Conservation (phyloP, 306 rosid genomes). For the Cucurbita moschata region DNA sequence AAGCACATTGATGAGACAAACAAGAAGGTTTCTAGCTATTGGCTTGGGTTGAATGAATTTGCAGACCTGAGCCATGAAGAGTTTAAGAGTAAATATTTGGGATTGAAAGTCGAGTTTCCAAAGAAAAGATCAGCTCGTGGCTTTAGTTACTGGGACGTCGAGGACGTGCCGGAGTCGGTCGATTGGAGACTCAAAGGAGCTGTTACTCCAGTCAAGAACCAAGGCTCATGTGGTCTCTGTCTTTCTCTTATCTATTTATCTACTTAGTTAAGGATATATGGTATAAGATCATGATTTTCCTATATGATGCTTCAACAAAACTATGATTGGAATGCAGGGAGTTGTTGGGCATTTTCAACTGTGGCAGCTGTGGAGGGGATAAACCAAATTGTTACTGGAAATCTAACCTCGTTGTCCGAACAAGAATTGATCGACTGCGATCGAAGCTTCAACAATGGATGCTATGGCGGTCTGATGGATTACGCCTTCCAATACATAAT, state of each 20-base stretch:
- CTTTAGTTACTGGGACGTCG: constrained; percentile 21
- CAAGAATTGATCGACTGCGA: constrained; percentile 38
- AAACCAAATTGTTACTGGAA: constrained; percentile 37
- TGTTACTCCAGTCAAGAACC: constrained; percentile 34
- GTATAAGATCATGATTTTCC: neutral
- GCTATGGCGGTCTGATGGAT: constrained; percentile 35
- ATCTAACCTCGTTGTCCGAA: constrained; percentile 34
- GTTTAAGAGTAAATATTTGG: constrained; percentile 33
- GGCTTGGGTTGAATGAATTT: constrained; percentile 39
- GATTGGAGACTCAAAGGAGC: constrained; percentile 49
- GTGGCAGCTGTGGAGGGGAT: constrained; percentile 39
- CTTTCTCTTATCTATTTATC: neutral
- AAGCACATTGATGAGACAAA: constrained; percentile 43
- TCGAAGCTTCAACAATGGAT: constrained; percentile 28
- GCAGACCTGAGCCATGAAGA: constrained; percentile 45
- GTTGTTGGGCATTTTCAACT: constrained; percentile 45
- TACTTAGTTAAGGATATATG: neutral
- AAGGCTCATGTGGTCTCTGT: constrained; percentile 33
- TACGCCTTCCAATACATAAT: constrained; percentile 29
- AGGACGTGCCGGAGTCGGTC: constrained; percentile 30
- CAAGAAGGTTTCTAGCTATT: constrained; percentile 26
- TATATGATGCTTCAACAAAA: neutral
- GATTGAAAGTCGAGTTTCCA: constrained; percentile 16
- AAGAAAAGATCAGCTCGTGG: constrained; percentile 11
- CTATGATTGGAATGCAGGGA: constrained; percentile 19